phyloP scores from a whole-genome alignment of 2,329 filamentous ascomycete genomes.

The Xylariaceae sp. region DNA sequence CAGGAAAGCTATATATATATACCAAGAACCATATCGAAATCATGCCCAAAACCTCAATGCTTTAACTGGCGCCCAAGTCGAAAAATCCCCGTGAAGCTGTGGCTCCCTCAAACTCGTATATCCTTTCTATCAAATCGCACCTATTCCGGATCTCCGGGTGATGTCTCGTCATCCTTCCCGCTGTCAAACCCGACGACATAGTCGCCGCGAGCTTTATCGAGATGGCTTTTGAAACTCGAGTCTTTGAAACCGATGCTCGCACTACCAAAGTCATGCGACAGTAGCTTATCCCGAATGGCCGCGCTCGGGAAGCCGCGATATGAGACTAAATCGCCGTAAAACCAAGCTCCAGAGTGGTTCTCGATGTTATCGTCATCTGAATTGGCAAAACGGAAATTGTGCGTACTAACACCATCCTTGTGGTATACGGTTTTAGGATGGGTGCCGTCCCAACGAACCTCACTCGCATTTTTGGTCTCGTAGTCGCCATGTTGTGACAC shows the following conservation, averaged over 20 bases:
- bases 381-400: conserved; percentile 36
- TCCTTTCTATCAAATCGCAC: not conserved
- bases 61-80: not conserved
- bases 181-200: conserved; percentile 63
- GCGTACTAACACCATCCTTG: conserved; percentile 35
- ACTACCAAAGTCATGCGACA: conserved; percentile 32
- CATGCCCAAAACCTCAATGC: not conserved
- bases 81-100: not conserved
- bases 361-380: conserved; percentile 35
- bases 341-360: conserved; percentile 35
- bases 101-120: not conserved
- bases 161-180: conserved; percentile 43
- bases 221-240: conserved; percentile 23
- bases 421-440: conserved; percentile 38
- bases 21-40: not conserved
- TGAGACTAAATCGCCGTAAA: conserved; percentile 33
- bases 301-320: conserved; percentile 35
- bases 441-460: conserved; percentile 36
- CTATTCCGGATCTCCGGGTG: conserved; percentile 30
- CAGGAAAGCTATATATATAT: conserved; percentile 1
- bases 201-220: conserved; percentile 41
- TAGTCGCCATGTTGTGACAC: conserved; percentile 37
- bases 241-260: conserved; percentile 35
- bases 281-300: conserved; percentile 30
- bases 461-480: conserved; percentile 27